Base-by-base conservation (phyloP, 805 yeast genomes). In the Vanderwaltozyma tropicalis region DNA sequence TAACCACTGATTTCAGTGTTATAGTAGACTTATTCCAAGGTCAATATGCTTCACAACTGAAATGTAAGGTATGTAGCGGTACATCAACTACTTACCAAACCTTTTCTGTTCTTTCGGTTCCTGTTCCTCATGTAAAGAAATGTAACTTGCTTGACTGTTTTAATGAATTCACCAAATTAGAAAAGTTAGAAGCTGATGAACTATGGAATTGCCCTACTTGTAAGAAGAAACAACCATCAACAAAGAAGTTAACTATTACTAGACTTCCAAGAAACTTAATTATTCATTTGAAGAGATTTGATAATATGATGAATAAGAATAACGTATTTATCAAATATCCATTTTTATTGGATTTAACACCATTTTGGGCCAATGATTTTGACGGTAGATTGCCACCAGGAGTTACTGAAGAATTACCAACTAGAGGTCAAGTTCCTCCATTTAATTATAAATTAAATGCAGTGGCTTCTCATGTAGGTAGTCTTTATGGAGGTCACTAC, bases 81-180 rank as follows among this genome's bases (percentile, higher is more conserved):
- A 86, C 95, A 0, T 85, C 95, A 0, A 86, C 96, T 0, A 85
- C 95, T 0, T 88, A 78, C 55, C 87, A 80, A 47, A 76, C 95
- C 1, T 88, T 84, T 56, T 77, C 88, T 21, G 80, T 80, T 10
- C 64, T 88, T 39, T 76, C 88, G 19, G 64, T 88, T 39, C 96
- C 96, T 0, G 75, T 88, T 20, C 92, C 94, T 0, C 60, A 66
- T 36, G 53, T 56, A 28, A 50, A 60, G 3, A 51, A 62, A 3
- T 44, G 62, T 26, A 46, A 45, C 16, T 56, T 87, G 20, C 64
- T 71, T 37, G 78, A 79, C 42, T 88, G 96, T 57, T 71, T 88
- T 47, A 71, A 80, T 46, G 80, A 79, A 49, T 88, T 88, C 59
- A 79, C 84, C 2, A 77, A 80, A 32, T 69, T 78, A 2, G 96